Conservation (phyloP, 2,329 filamentous ascomycete species). For the Ophiostoma australiae region DNA sequence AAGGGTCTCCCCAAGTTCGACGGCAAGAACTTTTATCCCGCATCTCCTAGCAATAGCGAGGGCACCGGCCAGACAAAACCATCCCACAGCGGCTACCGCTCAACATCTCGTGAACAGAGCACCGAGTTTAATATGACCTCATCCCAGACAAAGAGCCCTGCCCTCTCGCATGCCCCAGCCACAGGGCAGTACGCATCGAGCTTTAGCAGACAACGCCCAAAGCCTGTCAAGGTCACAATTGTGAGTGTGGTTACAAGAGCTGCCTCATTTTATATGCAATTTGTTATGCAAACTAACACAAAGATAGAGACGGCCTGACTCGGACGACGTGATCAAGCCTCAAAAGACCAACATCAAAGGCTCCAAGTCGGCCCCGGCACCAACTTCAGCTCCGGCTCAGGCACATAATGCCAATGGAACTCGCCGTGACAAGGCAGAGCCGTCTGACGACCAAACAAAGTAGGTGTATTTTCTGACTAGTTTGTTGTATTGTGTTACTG, state of each 20-base stretch:
- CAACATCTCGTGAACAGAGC: not conserved
- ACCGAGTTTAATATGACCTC: not conserved
- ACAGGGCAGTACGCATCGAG: constrained; percentile 6
- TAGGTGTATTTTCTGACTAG: not conserved
- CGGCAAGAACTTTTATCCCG: constrained; percentile 59
- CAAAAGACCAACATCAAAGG: not conserved
- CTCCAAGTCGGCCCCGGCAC: constrained; percentile 7
- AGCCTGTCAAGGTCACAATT: constrained; percentile 26
- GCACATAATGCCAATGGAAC: not conserved
- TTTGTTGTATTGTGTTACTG: not conserved
- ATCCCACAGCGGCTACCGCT: not conserved
- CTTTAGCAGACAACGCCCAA: constrained; percentile 18
- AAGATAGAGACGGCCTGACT: constrained; percentile 19
- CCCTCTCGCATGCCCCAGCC: not conserved
- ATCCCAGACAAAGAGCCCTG: not conserved
- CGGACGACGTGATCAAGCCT: not conserved
- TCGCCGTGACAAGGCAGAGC: constrained; percentile 1
- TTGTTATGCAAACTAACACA: not conserved
- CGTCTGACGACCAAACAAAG: constrained; percentile 16
- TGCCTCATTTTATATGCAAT: not conserved
- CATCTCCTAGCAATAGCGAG: constrained; percentile 41
- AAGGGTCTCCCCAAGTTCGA: constrained; percentile 59
- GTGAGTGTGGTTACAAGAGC: constrained; percentile 17
- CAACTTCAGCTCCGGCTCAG: not conserved
- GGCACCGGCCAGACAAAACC: not conserved